Evolutionary conservation across 352 stramenopile species (phyloP).

Genomic region (Phytophthora pistaciae): DNA sequence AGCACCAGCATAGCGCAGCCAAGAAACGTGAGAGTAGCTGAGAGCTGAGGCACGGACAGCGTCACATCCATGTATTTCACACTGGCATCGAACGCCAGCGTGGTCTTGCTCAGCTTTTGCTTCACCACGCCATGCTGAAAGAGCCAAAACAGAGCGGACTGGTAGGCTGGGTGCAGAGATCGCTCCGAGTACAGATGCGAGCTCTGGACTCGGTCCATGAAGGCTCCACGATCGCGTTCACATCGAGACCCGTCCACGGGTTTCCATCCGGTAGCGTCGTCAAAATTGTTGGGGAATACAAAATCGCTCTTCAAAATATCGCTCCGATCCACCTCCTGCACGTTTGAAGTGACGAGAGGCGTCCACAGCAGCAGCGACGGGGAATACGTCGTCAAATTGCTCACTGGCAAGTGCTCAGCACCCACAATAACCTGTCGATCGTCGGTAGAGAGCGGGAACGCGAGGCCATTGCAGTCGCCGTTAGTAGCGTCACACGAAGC

Average conservation of each 20-base stretch:
- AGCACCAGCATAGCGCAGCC: constrained; percentile 48
- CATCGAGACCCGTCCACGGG: constrained; percentile 43
- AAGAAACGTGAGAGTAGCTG: constrained; percentile 47
- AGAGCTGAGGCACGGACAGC: constrained; percentile 44
- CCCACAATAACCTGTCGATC: constrained; percentile 42
- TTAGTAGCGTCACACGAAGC: constrained; percentile 33
- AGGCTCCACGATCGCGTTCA: constrained; percentile 52
- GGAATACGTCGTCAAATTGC: constrained; percentile 40
- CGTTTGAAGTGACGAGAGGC: constrained; percentile 50
- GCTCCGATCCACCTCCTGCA: constrained; percentile 60
- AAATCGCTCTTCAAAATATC: constrained; percentile 65
- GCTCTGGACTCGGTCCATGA: constrained; percentile 53
- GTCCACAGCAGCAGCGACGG: constrained; percentile 41
- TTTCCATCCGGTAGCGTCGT: constrained; percentile 37
- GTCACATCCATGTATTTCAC: constrained; percentile 42
- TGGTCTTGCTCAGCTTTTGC: constrained; percentile 29
- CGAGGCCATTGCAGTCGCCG: constrained; percentile 38
- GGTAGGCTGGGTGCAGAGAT: constrained; percentile 56
- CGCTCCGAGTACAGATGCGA: constrained; percentile 59
- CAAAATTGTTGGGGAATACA: constrained; percentile 61
- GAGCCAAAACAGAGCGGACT: constrained; percentile 62
- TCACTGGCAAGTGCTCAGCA: constrained; percentile 37
- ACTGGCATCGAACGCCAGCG: constrained; percentile 39
- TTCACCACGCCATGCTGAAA: constrained; percentile 54
- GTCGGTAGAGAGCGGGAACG: constrained; percentile 28